These are phyloP conservation scores for Spathaspora girioi DNA, from an alignment of 805 yeast genomes.

Conservation along the genomic window DNA sequence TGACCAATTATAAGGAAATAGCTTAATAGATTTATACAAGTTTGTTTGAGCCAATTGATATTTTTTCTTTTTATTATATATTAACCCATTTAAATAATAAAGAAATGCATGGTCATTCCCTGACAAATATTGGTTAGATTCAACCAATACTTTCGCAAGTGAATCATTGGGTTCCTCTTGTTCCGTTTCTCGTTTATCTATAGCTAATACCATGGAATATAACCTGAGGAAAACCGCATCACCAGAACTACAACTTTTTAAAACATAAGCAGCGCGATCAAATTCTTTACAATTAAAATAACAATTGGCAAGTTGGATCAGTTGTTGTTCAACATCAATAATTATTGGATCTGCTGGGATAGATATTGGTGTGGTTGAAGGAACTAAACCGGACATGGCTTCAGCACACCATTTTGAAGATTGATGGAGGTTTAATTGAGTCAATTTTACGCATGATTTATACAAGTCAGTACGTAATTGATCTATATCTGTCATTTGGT, in stretches of 20 bases:
- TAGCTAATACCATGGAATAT: slow-evolving; percentile 68
- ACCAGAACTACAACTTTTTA: slow-evolving; percentile 50
- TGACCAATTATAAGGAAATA: slow-evolving; percentile 88
- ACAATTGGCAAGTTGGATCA: slow-evolving; percentile 59
- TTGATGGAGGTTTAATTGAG: slow-evolving; percentile 57
- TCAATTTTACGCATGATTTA: slow-evolving; percentile 34
- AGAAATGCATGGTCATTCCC: slow-evolving; percentile 54
- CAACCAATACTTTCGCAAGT: slow-evolving; percentile 34
- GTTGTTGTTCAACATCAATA: slow-evolving; percentile 36
- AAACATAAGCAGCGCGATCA: slow-evolving; percentile 63
- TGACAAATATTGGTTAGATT: slow-evolving; percentile 30
- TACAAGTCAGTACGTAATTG: slow-evolving; percentile 22
- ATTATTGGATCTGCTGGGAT: slow-evolving; percentile 8
- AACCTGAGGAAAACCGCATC: slow-evolving; percentile 58
- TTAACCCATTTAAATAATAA: slow-evolving; percentile 67
- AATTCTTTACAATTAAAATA: slow-evolving; percentile 84
- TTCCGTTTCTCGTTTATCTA: slow-evolving; percentile 73
- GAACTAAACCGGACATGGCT: slow-evolving; percentile 61
- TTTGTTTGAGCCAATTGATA: slow-evolving; percentile 55
- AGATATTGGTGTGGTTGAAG: slow-evolving; percentile 10
- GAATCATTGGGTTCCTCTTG: slow-evolving; percentile 39
- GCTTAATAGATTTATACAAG: slow-evolving; percentile 56
- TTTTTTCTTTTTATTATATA: slow-evolving; percentile 61
- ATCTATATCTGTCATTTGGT: slow-evolving; percentile 6
- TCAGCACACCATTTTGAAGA: slow-evolving; percentile 85